Conservation (phyloP, 2,329 filamentous ascomycete genomes). For the Corinectria fuckeliana region DNA sequence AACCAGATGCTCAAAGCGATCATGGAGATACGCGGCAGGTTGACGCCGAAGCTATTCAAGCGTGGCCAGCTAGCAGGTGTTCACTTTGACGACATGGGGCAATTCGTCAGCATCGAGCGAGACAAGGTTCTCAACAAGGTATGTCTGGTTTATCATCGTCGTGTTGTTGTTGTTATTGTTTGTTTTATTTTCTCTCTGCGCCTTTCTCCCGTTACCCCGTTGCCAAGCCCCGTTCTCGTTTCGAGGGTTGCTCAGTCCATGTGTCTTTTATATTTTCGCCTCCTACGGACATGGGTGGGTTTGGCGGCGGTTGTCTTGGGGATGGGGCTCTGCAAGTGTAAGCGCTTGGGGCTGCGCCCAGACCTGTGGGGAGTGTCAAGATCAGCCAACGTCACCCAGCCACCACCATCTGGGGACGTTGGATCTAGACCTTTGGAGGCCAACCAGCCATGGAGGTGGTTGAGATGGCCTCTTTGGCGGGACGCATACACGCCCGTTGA, state of each 20-base stretch:
- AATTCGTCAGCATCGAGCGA: slow-evolving; percentile 83
- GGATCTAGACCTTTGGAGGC: slow-evolving; percentile 25
- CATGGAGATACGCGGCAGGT: slow-evolving; percentile 93
- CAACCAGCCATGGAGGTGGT: slow-evolving; percentile 19
- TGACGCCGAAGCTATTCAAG: slow-evolving; percentile 87
- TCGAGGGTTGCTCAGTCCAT: slow-evolving; percentile 16
- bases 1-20: slow-evolving; percentile 98
- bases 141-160: slow-evolving; percentile 41
- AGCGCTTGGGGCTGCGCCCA: slow-evolving; percentile 34
- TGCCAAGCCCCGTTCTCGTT: slow-evolving; percentile 24
- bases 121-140: slow-evolving; percentile 89
- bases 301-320: slow-evolving; percentile 24
- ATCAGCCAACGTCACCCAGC: slow-evolving; percentile 29
- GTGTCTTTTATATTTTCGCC: slow-evolving; percentile 34
- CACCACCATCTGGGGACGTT: slow-evolving; percentile 22
- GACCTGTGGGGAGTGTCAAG: slow-evolving; percentile 30
- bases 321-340: slow-evolving; percentile 31
- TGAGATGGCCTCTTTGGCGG: slow-evolving; percentile 10
- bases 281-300: slow-evolving; percentile 2
- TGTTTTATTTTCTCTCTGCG: slow-evolving; percentile 22
- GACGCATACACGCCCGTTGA: slow-evolving; percentile 22
- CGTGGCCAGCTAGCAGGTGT: slow-evolving; percentile 76
- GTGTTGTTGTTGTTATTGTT: slow-evolving; percentile 25
- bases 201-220: slow-evolving; percentile 23
- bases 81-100: slow-evolving; percentile 85